Conservation (phyloP, 129 eudicot genomes). For the Lonicera japonica region DNA sequence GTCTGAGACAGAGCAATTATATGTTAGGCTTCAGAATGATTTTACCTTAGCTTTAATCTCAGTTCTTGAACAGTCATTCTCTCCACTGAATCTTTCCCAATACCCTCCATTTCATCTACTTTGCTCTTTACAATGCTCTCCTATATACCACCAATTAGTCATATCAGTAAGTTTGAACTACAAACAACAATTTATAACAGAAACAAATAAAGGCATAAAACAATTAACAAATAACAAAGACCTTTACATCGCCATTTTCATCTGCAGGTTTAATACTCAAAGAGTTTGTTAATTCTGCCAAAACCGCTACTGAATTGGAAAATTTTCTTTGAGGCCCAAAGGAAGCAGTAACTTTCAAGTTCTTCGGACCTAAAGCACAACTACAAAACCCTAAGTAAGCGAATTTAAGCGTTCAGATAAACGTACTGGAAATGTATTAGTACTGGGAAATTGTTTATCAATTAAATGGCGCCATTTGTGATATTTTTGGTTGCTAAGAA, state of each 20-base stretch:
- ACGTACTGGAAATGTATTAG: no score
- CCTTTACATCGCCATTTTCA: no score
- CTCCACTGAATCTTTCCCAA: constrained; percentile 18
- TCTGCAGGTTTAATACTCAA: constrained; percentile 5
- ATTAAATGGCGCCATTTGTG: no score
- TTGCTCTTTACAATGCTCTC: constrained; percentile 8
- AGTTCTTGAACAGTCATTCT: constrained; percentile 58
- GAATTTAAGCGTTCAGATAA: no score
- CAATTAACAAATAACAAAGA: no score
- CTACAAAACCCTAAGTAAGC: constrained; percentile 7
- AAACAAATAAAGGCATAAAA: no score
- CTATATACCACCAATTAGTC: constrained; percentile 6
- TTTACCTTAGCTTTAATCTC: constrained; percentile 39
- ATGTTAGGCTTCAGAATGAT: background rate
- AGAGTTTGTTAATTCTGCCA: constrained; percentile 10
- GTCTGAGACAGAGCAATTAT: no score
- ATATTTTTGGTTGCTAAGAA: no score
- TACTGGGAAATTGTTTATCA: no score
- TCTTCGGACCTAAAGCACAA: constrained; percentile 20
- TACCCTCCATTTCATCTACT: no score
- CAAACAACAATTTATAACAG: no score
- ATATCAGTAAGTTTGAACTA: no score
- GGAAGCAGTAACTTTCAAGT: constrained; percentile 16
- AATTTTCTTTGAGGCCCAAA: constrained; percentile 17
- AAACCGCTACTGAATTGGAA: constrained; percentile 3